These are phyloP conservation scores for Lasiosphaeria miniovina DNA, from an alignment of 495 filamentous ascomycete genomes.

Conservation along the genomic window DNA sequence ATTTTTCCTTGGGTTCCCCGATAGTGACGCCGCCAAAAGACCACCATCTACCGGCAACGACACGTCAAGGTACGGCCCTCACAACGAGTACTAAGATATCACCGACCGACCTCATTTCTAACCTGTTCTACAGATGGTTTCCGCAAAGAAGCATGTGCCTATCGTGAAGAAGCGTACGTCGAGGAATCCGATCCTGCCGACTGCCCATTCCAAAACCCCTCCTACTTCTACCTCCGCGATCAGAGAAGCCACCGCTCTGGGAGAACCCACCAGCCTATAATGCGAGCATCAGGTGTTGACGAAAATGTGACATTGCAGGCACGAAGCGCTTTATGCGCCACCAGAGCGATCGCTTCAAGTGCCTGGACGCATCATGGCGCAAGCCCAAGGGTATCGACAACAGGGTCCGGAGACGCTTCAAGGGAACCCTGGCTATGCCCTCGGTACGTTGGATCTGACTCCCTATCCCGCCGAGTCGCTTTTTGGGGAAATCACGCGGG, in stretches of 20 bases:
- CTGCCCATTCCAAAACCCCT: constrained; percentile 15
- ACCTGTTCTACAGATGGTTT: constrained; percentile 72
- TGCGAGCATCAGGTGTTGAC: constrained; percentile 20
- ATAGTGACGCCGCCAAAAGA: constrained; percentile 36
- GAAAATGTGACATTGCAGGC: constrained; percentile 49
- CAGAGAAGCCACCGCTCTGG: not conserved
- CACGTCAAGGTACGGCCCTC: constrained; percentile 44
- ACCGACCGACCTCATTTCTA: constrained; percentile 22
- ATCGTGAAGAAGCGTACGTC: constrained; percentile 99
- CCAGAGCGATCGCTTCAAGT: constrained; percentile 94
- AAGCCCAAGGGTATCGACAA: constrained; percentile 99
- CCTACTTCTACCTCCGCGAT: constrained; percentile 4
- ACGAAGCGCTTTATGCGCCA: constrained; percentile 91
- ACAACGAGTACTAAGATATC: not conserved
- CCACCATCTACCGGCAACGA: constrained; percentile 44
- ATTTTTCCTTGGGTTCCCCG: constrained; percentile 38
- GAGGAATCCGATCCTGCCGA: constrained; percentile 14
- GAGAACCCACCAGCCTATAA: constrained; percentile 2
- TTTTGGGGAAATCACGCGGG: not conserved
- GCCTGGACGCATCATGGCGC: constrained; percentile 83
- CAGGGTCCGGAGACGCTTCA: constrained; percentile 84
- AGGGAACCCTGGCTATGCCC: constrained; percentile 93
- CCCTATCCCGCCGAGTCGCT: not conserved
- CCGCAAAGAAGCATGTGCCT: constrained; percentile 97
- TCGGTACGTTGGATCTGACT: constrained; percentile 65